Evolutionary conservation across 495 filamentous ascomycete genomes (phyloP).

Genomic region (Hypoxylon rickii): DNA sequence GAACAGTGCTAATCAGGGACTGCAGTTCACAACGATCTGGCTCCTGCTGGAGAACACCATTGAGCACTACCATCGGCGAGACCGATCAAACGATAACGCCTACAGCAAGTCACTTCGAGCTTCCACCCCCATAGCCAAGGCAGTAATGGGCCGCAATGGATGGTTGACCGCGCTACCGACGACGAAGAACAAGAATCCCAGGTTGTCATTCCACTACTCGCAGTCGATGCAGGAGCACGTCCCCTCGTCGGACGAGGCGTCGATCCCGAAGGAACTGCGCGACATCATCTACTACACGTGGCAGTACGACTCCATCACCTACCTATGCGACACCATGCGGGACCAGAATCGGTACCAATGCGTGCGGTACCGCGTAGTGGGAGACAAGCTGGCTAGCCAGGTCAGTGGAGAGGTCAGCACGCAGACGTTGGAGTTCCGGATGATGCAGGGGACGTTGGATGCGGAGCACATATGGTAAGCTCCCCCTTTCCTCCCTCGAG

Average conservation of each 20-base stretch:
- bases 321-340: not conserved
- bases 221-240: not conserved
- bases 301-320: constrained; percentile 16
- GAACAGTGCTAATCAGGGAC: not conserved
- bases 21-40: constrained; percentile 22
- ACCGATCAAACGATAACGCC: too few relatives aligned
- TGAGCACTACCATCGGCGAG: constrained; percentile 7
- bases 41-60: constrained; percentile 4
- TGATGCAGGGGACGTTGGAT: constrained; percentile 34
- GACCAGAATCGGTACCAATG: not conserved
- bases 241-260: not conserved
- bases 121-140: too few relatives aligned
- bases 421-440: constrained; percentile 25
- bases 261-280: not conserved
- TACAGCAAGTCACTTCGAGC: too few relatives aligned
- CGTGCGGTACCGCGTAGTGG: not conserved
- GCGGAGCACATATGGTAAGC: constrained; percentile 25
- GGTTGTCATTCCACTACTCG: not conserved
- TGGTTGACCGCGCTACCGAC: not conserved
- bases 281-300: constrained; percentile 12
- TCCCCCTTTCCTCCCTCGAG: not conserved
- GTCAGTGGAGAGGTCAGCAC: not conserved
- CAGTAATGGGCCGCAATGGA: not conserved
- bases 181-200: not conserved
- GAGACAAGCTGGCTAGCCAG: not conserved